phyloP scores from a whole-genome alignment of 805 yeast species.

The Candida sphagnicola region DNA sequence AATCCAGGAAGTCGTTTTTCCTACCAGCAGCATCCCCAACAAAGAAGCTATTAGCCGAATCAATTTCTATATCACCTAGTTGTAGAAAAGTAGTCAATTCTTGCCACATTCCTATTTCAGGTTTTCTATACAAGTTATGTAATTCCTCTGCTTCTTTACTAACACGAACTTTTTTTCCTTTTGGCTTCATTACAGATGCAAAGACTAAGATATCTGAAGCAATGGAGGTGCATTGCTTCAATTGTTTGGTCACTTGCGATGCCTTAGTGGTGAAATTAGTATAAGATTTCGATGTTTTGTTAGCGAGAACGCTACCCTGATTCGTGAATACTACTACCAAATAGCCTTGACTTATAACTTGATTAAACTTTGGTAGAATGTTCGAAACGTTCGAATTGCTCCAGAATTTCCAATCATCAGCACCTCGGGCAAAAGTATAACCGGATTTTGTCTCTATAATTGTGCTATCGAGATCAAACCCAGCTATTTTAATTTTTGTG shows the following conservation, averaged over 20 bases:
- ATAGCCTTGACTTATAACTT: constrained; percentile 20
- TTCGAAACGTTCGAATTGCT: constrained; percentile 9
- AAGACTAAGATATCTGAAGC: constrained; percentile 39
- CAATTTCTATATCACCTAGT: constrained; percentile 23
- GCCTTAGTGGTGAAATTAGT: constrained; percentile 41
- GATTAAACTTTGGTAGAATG: constrained; percentile 19
- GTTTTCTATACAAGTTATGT: constrained; percentile 59
- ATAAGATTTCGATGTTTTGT: constrained; percentile 26
- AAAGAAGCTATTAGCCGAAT: constrained; percentile 47
- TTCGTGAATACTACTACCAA: constrained; percentile 75
- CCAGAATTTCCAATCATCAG: constrained; percentile 71
- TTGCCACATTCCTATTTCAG: constrained; percentile 74
- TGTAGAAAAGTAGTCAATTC: constrained; percentile 41
- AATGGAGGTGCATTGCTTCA: constrained; percentile 8
- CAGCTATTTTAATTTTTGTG: constrained; percentile 44
- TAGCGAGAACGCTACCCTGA: constrained; percentile 67
- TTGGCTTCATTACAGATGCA: constrained; percentile 60
- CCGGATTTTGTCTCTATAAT: constrained; percentile 66
- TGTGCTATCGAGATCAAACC: constrained; percentile 86
- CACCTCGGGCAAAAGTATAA: constrained; percentile 48
- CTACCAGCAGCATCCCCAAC: constrained; percentile 99
- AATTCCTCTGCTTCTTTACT: constrained; percentile 21
- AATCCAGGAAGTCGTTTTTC: constrained; percentile 68
- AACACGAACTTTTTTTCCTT: constrained; percentile 11
- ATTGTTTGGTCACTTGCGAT: constrained; percentile 28